phyloP scores from a whole-genome alignment of 345 rosid species.

The Euphorbia lathyris region DNA sequence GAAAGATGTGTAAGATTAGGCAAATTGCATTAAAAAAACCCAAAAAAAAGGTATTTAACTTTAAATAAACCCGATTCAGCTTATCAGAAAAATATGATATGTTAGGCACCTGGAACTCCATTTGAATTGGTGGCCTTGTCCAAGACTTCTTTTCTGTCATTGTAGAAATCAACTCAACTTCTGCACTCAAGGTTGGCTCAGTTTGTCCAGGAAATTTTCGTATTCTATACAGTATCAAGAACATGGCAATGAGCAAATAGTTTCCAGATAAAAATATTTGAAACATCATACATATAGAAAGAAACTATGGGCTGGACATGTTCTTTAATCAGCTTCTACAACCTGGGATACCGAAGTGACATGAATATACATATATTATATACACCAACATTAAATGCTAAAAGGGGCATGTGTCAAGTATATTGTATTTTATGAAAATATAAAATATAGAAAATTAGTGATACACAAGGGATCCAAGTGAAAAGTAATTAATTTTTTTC shows the following conservation, averaged over 20 bases:
- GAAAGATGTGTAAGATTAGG: constrained; percentile 8
- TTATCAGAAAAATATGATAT: constrained; percentile 8
- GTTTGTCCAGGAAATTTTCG: constrained; percentile 98
- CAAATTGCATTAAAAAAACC: constrained; percentile 1
- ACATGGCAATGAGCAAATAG: neutral
- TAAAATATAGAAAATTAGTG: too few relatives aligned
- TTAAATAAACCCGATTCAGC: neutral
- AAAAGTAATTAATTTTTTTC: neutral
- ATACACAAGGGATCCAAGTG: neutral
- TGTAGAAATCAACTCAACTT: constrained; percentile 92
- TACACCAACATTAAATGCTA: neutral
- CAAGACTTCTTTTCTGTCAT: constrained; percentile 92
- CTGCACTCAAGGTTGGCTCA: constrained; percentile 96
- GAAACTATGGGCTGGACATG: neutral
- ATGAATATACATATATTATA: neutral
- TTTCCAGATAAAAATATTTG: neutral
- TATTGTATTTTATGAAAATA: too few relatives aligned
- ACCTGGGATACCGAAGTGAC: neutral
- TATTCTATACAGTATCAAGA: constrained; percentile 50
- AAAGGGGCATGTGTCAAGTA: too few relatives aligned
- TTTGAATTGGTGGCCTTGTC: constrained; percentile 98
- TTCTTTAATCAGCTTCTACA: neutral
- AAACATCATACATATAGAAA: neutral
- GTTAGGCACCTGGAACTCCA: constrained; percentile 88
- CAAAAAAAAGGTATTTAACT: neutral